These are phyloP conservation scores for Leishmania guyanensis DNA, from an alignment of 208 protist genomes.

Conservation along the genomic window DNA sequence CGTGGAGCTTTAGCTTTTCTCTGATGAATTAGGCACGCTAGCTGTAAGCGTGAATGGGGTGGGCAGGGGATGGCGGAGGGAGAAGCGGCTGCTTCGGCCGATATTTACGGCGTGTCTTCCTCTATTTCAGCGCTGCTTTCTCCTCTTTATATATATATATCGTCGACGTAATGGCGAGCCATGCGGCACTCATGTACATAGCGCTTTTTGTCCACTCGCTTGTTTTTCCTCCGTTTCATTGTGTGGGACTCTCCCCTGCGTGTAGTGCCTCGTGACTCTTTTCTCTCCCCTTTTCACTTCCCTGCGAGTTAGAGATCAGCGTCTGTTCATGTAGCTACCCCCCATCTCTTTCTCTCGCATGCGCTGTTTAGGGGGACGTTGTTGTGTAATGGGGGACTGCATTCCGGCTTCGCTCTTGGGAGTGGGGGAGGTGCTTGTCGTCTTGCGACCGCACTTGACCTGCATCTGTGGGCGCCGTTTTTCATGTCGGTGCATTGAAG, in stretches of 20 bases:
- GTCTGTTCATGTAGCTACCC: background rate
- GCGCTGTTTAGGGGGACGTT: background rate
- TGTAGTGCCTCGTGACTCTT: background rate
- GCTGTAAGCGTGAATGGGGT: background rate
- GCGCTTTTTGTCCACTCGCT: background rate
- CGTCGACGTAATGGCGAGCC: background rate
- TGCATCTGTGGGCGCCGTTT: background rate
- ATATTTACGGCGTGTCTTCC: background rate
- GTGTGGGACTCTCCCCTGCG: background rate
- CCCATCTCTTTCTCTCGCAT: background rate
- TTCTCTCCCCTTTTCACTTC: background rate
- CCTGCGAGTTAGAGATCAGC: background rate
- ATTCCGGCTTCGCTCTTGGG: background rate
- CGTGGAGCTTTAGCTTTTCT: constrained; percentile 23
- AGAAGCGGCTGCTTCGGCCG: background rate
- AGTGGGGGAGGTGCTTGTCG: background rate
- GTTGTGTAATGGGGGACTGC: background rate
- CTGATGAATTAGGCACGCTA: background rate
- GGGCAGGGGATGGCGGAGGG: too few relatives aligned
- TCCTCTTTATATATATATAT: background rate
- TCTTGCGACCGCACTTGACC: background rate
- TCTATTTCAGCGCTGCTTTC: background rate
- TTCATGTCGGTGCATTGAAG: too few relatives aligned
- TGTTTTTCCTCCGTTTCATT: background rate
- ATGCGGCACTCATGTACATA: background rate